These are phyloP conservation scores for Bipolaris zeicola DNA, from an alignment of 2,329 filamentous ascomycete species.

Conservation along the genomic window DNA sequence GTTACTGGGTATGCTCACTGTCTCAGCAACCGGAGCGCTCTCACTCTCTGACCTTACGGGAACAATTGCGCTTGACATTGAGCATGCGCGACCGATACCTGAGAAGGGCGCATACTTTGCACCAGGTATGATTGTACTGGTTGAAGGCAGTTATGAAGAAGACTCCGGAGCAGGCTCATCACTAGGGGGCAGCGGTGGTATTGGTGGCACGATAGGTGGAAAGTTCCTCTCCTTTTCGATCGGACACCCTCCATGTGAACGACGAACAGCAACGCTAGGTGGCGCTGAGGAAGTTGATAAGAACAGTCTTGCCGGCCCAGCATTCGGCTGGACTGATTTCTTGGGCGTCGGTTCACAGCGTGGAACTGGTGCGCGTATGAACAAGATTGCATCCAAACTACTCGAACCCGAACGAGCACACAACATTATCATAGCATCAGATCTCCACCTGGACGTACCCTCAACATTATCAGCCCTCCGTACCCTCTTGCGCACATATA, in stretches of 20 bases:
- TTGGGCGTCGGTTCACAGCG: conserved; percentile 88
- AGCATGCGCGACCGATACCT: conserved; percentile 79
- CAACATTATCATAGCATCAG: conserved; percentile 77
- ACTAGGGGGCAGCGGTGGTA: conserved; percentile 76
- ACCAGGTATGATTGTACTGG: conserved; percentile 92
- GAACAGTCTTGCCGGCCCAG: conserved; percentile 45
- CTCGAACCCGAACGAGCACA: conserved; percentile 53
- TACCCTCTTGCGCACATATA: conserved; percentile 78
- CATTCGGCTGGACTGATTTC: conserved; percentile 96
- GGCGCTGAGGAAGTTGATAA: conserved; percentile 58
- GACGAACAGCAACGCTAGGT: conserved; percentile 78
- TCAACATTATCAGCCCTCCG: conserved; percentile 79
- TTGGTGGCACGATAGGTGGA: conserved; percentile 90
- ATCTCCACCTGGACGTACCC: conserved; percentile 84
- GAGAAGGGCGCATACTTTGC: conserved; percentile 89
- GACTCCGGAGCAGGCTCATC: conserved; percentile 65
- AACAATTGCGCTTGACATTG: conserved; percentile 82
- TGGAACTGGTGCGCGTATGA: conserved; percentile 81
- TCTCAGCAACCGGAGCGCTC: conserved; percentile 80
- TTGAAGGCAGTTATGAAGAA: conserved; percentile 96
- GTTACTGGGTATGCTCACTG: conserved; percentile 79
- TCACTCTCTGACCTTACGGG: conserved; percentile 87
- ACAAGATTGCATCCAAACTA: conserved; percentile 73
- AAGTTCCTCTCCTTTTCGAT: conserved; percentile 90
- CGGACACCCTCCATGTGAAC: conserved; percentile 88